Evolutionary conservation across 495 filamentous ascomycete species (phyloP), one percentile per base, ranked within the genome.

Genomic region (Trichoderma erinaceum): DNA sequence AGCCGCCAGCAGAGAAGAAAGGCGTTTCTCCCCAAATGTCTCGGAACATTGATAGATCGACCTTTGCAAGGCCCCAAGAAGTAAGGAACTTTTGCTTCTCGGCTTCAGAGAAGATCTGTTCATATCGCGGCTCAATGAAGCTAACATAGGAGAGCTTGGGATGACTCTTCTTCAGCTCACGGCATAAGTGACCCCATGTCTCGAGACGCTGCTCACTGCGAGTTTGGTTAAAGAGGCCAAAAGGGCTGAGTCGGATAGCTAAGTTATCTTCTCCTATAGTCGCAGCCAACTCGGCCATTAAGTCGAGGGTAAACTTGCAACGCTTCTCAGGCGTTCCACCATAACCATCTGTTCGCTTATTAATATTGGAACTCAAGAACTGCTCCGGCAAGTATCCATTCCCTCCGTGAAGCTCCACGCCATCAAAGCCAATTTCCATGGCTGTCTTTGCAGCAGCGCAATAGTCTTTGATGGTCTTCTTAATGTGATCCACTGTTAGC

Each of bases 301-400:
- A 71, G 46, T 86, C 84, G 2, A 86, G 46, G 0, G 76, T 68
- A 64, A 87, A 78, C 0, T 77, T 78, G 11, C 75, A 75, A 7
- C 84, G 78, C 50, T 85, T 86, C 70, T 85, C 82, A 23, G 83
- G 74, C 12, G 71, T 75, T 5, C 84, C 84, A 11, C 84, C 85
- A 69, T 81, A 86, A 1, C 68, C 71, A 68, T 88, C 85, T 0
- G 78, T 83, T 0, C 84, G 77, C 38, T 71, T 79, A 74, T 86
- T 87, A 68, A 80, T 78, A 21, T 77, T 81, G 43, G 79, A 78
- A 46, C 80, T 79, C 8, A 83, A 75, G 73, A 88, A 87, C 71
- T 86, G 83, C 61, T 86, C 84, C 3, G 81, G 74, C 0, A 88
- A 75, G 67, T 86, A 86, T 0, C 85, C 85, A 67, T 87, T 84